Base-by-base conservation (phyloP, 1,284 basidiomycete species). In the Ganoderma sp. region DNA sequence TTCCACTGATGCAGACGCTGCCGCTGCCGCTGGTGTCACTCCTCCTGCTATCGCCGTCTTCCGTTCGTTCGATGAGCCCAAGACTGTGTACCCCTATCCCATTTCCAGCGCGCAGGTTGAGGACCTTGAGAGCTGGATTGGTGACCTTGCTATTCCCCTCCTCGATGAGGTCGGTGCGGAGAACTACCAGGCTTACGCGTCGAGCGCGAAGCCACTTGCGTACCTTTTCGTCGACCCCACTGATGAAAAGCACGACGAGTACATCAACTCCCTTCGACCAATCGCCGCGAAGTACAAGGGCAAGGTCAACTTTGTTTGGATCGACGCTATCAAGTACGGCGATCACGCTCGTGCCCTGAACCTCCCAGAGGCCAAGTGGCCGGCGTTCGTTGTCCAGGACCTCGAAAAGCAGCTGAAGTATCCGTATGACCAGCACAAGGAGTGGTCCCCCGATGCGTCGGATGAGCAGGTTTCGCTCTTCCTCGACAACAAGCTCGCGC, bases 301-400 rank as follows among this genome's bases (percentile, higher is more conserved):
- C 77, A 92, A 94, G 82, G 76, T 99, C 79, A 99, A 98, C 90
- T 97, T 99, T 81, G 97, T 99, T 73, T 98, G 92, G 92, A 99
- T 99, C 76, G 98, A 99, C 80, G 96, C 94, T 28, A 84, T 92
- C 83, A 96, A 96, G 82, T 99, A 97, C 77, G 90, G 88, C 76
- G 96, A 98, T 77, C 98, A 99, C 84, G 98, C 93, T 76, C 97
- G 96, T 83, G 92, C 94, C 12, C 88, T 99, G 72, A 98, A 98
- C 86, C 86, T 99, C 71, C 78, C 79, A 58, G 92, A 94, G 77
- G 81, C 89, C 73, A 90, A 92, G 77, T 99, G 96, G 95, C 98
- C 98, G 37, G 87, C 90, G 45, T 98, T 99, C 78, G 96, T 98
- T 75, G 84, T 99, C 72, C 98, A 99, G 84, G 88, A 98, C 76